These are phyloP conservation scores for Flaveria floridana DNA, from an alignment of 140 eudicot genomes.

Conservation along the genomic window DNA sequence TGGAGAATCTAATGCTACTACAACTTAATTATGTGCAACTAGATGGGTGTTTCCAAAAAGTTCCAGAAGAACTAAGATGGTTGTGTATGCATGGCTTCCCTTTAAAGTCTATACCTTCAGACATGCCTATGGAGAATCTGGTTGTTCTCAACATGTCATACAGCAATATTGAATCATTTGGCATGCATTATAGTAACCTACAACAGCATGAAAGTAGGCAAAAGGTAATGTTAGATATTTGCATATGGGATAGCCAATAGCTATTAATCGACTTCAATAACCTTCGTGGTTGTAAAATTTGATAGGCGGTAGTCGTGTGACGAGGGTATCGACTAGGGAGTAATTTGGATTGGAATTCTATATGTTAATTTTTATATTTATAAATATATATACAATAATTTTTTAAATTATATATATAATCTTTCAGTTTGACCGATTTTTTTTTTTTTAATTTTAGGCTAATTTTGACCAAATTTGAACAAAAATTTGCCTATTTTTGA, in stretches of 20 bases:
- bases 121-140: slow-evolving; percentile 7
- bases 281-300: neutral
- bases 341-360: too few relatives aligned
- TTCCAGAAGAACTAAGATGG: slow-evolving; percentile 19
- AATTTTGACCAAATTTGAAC: too few relatives aligned
- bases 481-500: too few relatives aligned
- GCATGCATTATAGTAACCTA: neutral
- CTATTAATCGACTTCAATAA: neutral
- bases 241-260: neutral
- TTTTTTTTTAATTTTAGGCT: too few relatives aligned
- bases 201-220: neutral
- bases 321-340: too few relatives aligned
- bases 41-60: neutral
- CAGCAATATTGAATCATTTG: slow-evolving; percentile 9
- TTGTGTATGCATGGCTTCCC: slow-evolving; percentile 27
- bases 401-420: too few relatives aligned
- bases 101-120: slow-evolving; percentile 7
- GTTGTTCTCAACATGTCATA: slow-evolving; percentile 23
- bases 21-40: slow-evolving; percentile 6
- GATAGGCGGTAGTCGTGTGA: too few relatives aligned
- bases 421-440: too few relatives aligned
- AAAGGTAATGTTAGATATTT: slow-evolving; percentile 12
- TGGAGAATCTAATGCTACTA: slow-evolving; percentile 23
- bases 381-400: too few relatives aligned
- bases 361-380: too few relatives aligned